phyloP scores from a whole-genome alignment of 306 rosid genomes.

The Dalbergia cultrata region DNA sequence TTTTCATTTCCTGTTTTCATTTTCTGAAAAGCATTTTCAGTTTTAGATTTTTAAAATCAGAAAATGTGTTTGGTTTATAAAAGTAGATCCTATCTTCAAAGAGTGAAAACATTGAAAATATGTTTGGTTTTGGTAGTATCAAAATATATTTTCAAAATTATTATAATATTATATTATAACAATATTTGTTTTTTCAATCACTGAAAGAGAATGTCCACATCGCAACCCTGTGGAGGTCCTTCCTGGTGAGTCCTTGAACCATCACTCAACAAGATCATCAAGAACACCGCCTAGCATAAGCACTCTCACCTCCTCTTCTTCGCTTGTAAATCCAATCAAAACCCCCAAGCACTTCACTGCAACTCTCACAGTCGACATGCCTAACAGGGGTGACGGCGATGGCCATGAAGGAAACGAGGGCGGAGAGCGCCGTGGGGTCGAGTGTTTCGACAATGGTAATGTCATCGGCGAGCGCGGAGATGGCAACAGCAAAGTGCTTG shows the following conservation, averaged over 20 bases:
- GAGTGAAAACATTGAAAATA: too few species aligned
- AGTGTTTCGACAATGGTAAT: conserved; percentile 46
- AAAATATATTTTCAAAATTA: too few species aligned
- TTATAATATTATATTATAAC: too few species aligned
- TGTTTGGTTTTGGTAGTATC: too few species aligned
- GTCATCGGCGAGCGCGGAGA: conserved; percentile 59
- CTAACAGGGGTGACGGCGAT: conserved; percentile 68
- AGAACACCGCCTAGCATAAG: too few species aligned
- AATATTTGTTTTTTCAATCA: neutral
- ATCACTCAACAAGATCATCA: conserved; percentile 90
- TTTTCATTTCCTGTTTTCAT: too few species aligned
- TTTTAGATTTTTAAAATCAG: too few species aligned
- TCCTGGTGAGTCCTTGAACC: conserved; percentile 93
- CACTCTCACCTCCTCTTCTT: too few species aligned
- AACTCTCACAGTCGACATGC: conserved; percentile 69
- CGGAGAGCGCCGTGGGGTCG: conserved; percentile 68
- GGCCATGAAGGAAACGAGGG: conserved; percentile 74
- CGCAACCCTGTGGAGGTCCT: conserved; percentile 87
- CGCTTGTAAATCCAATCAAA: conserved; percentile 78
- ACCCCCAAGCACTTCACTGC: conserved; percentile 77
- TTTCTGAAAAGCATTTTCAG: too few species aligned
- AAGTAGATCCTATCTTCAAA: too few species aligned
- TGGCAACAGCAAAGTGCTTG: conserved; percentile 76
- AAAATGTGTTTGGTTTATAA: too few species aligned
- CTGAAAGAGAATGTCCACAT: conserved; percentile 71